Evolutionary conservation across 441 rosid species (phyloP), one percentile per base, ranked within the genome.

Genomic region (Euphorbia celastroides): DNA sequence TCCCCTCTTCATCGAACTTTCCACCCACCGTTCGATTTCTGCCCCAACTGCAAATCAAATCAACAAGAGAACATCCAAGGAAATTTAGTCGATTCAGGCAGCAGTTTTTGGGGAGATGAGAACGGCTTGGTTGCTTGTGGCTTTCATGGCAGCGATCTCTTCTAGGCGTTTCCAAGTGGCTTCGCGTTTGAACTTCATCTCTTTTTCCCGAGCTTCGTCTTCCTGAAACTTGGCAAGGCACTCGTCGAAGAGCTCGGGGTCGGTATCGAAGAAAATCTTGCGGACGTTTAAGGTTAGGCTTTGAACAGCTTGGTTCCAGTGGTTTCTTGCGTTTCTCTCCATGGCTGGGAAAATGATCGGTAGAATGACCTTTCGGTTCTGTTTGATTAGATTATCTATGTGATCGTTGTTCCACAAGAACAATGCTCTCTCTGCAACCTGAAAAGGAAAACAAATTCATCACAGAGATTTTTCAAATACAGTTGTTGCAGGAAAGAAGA

Each of bases 391-490:
- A 77, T 76, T 87, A 80, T 88, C 96, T 5, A 92, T 86, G 74
- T 89, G 96, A 80, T 89, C 93, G 2, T 91, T 91, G 86, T 91
- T 91, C 97, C 96, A 88, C 60, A 91, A 83, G 78, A 88, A 88
- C 75, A 91, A 78, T 30, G 96, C 92, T 79, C 94, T 83, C 76
- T 92, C 98, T 48, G 94, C 96, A 72, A 92, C 98, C 96, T 92
- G 75, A 59, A 22, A 42, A 10, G 20, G 2, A 46, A 8, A 8
- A 16, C 4, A 17, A n/a, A 25, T 22, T 62, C 20, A 16, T 48
- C 36, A 13, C 10, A 23, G n/a, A 20, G 58, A 23, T 52, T 9
- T 22, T 22, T 7, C 23, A 14, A 22, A 52, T 2, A 42, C n/a
- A n/a, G 5, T 34, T 9, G 9, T 34, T 34, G 9, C 38, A 34